A percentile compares a stretch with the other conserved stretches of the same genome.
These are phyloP conservation scores for Neonothopanus nambi DNA, from an alignment of 1,284 basidiomycete genomes.

Conservation along the genomic window DNA sequence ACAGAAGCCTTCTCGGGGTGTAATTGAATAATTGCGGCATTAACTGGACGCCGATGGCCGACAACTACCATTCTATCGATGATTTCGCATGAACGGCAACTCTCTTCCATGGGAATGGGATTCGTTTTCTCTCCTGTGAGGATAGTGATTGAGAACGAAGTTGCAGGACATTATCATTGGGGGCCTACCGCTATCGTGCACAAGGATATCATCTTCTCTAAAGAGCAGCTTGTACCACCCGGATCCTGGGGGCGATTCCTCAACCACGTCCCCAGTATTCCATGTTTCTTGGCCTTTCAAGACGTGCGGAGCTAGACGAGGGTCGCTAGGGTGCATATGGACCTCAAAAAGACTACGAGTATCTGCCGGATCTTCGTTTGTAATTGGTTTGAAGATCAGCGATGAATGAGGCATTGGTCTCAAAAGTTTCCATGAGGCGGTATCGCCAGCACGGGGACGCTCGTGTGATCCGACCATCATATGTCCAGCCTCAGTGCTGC, in stretches of 20 bases:
- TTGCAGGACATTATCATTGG: neutral
- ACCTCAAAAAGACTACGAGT: conserved; percentile 11
- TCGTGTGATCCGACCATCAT: conserved; percentile 18
- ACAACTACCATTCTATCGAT: conserved; percentile 15
- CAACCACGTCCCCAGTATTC: conserved; percentile 19
- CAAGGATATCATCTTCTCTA: conserved; percentile 19
- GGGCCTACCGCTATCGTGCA: conserved; percentile 17
- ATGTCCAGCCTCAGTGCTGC: conserved; percentile 17
- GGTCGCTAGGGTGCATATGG: conserved; percentile 12
- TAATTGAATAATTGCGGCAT: conserved; percentile 17
- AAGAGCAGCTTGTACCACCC: conserved; percentile 18
- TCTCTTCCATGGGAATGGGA: conserved; percentile 17
- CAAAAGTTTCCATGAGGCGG: conserved; percentile 15
- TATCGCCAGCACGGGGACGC: conserved; percentile 6
- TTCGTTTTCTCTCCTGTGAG: conserved; percentile 19
- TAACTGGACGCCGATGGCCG: conserved; percentile 16
- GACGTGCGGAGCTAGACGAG: conserved; percentile 13
- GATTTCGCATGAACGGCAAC: conserved; percentile 11
- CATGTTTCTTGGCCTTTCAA: conserved; percentile 13
- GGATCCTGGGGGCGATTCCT: conserved; percentile 15
- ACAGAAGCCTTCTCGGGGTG: conserved; percentile 5
- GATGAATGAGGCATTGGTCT: conserved; percentile 18
- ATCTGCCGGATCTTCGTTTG: neutral
- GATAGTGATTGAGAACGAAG: neutral
- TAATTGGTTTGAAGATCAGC: conserved; percentile 17